A percentile compares a stretch with the other conserved stretches of the same genome.
Evolutionary conservation across 257 asterid genomes (phyloP).

Genomic region (Marsdenia floribunda): DNA sequence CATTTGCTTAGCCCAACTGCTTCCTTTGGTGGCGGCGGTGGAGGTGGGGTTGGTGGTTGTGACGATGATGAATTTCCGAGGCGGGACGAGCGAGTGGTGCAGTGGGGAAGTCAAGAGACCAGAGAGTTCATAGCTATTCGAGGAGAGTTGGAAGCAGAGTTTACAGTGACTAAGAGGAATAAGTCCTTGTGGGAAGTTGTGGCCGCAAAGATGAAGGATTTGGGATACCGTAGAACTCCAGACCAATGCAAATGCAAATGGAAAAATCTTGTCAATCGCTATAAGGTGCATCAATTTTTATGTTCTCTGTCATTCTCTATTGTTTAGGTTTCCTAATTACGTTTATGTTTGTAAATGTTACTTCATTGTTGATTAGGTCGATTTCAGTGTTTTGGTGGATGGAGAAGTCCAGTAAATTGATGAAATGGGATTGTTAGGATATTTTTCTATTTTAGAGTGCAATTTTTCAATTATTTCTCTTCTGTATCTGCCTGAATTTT

Average conservation of each 20-base stretch:
- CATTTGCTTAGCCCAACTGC: slow-evolving; percentile 18
- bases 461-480: neutral
- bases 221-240: slow-evolving; percentile 53
- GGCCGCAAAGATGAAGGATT: slow-evolving; percentile 45
- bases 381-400: neutral
- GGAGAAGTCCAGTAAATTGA: neutral
- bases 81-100: slow-evolving; percentile 63
- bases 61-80: slow-evolving; percentile 48
- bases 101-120: slow-evolving; percentile 67
- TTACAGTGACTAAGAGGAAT: slow-evolving; percentile 27
- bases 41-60: slow-evolving; percentile 18
- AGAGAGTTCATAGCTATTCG: slow-evolving; percentile 59
- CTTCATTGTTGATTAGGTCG: neutral
- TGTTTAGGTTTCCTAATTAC: neutral
- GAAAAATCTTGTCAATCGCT: slow-evolving; percentile 52
- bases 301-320: neutral
- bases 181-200: slow-evolving; percentile 56
- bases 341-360: neutral
- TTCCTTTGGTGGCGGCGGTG: slow-evolving; percentile 2
- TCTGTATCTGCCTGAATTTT: neutral
- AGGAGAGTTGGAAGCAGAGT: slow-evolving; percentile 49
- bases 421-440: neutral
- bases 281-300: slow-evolving; percentile 37
- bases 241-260: slow-evolving; percentile 79
- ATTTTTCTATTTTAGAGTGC: neutral